Evolutionary conservation across 192 early-diverging fungal species (phyloP).

Genomic region (Rhizoclosmatium globosum): DNA sequence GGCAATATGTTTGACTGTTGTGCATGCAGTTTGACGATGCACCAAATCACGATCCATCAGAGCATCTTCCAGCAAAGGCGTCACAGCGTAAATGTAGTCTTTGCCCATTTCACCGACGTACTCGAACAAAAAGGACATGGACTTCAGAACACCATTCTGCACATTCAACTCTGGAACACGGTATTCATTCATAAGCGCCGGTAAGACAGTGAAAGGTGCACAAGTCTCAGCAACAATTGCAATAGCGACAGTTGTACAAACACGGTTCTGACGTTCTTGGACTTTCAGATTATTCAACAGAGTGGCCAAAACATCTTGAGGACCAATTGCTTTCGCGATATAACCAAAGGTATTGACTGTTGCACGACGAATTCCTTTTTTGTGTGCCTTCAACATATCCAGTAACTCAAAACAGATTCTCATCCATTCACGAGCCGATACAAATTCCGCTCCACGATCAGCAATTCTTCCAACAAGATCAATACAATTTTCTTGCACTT

Average conservation of each 20-base stretch:
- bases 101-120: slow-evolving; percentile 99
- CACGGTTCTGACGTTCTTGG: slow-evolving; percentile 98
- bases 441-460: slow-evolving; percentile 96
- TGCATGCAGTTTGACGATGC: slow-evolving; percentile 96
- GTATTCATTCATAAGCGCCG: slow-evolving; percentile 99
- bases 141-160: slow-evolving; percentile 98
- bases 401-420: slow-evolving; percentile 98
- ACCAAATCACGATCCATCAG: slow-evolving; percentile 97
- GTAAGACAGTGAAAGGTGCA: slow-evolving; percentile 93
- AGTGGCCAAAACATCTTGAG: slow-evolving; percentile 98
- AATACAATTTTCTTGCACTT: slow-evolving; percentile 88
- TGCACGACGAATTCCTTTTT: slow-evolving; percentile 94
- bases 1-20: slow-evolving; percentile 94
- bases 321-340: slow-evolving; percentile 98
- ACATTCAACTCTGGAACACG: slow-evolving; percentile 99
- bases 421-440: slow-evolving; percentile 99
- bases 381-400: slow-evolving; percentile 96
- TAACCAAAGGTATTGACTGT: slow-evolving; percentile 99
- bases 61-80: slow-evolving; percentile 94
- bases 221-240: slow-evolving; percentile 94
- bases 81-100: slow-evolving; percentile 98
- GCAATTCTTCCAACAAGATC: slow-evolving; percentile 99
- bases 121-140: slow-evolving; percentile 95
- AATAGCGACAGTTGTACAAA: slow-evolving; percentile 99
- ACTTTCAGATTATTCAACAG: slow-evolving; percentile 98